Evolutionary conservation across 225 moss, liverwort and hornwort species (phyloP).

Genomic region (Physcomitrium patens): DNA sequence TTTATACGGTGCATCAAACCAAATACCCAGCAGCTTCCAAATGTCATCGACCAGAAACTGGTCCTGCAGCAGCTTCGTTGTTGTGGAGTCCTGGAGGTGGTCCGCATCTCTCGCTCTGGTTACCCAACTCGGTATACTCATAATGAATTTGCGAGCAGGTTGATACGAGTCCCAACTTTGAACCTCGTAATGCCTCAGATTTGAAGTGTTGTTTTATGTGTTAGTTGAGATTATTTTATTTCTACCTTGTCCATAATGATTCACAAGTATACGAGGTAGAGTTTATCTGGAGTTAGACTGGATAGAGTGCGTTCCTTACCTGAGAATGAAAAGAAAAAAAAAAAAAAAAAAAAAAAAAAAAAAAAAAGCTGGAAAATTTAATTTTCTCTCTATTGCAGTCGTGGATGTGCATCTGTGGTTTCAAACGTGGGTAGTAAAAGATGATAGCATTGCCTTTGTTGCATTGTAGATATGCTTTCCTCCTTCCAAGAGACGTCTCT

Average conservation of each 20-base stretch:
- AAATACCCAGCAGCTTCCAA: constrained; percentile 78
- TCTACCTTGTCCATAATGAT: background rate
- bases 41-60: constrained; percentile 84
- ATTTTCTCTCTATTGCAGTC: background rate
- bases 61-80: constrained; percentile 94
- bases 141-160: constrained; percentile 92
- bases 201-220: background rate
- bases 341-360: background rate
- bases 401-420: background rate
- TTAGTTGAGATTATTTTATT: constrained; percentile 2
- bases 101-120: constrained; percentile 96
- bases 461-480: constrained; percentile 83
- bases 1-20: constrained; percentile 99
- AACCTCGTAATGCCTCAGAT: constrained; percentile 4
- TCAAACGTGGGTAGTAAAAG: background rate
- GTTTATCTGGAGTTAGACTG: background rate
- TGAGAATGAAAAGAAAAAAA: background rate
- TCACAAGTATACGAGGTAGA: background rate
- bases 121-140: constrained; percentile 93
- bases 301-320: too few species aligned
- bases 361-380: background rate
- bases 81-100: constrained; percentile 98
- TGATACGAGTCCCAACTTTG: background rate
- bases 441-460: background rate
- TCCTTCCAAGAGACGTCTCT: constrained; percentile 78